Evolutionary conservation across 306 rosid genomes (phyloP), one percentile per base, ranked within the genome.

Genomic region (Pueraria montana): DNA sequence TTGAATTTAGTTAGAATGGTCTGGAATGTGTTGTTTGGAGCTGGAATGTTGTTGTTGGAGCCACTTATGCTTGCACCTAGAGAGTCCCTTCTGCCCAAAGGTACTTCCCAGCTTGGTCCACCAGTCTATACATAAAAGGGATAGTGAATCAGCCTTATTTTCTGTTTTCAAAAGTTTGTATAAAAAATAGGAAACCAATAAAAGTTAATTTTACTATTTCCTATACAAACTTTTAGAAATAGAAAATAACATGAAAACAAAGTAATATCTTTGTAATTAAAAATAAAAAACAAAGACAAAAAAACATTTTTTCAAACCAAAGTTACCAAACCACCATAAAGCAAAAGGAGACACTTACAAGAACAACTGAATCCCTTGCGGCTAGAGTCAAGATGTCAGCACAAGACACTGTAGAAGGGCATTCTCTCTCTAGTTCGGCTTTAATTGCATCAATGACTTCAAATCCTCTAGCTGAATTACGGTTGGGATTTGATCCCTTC

Each of bases 11-110:
- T 90, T 87, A 94, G 88, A 58, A 96, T 84, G 76, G 98, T 94
- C 71, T 88, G 91, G 84, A 96, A 94, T 53, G 98, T 96, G 90
- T 90, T 96, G 89, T 94, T 96, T 80, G 99, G 99, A 17, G 98
- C 99, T 36, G 97, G 97, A 81, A 96, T 94, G 82, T 94, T 78
- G 84, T 87, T 84, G 90, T 96, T 96, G 17, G 99, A 96, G 83
- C 98, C 97, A 76, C 94, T 94, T 67, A 96, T 49, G 81, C 99
- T 96, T 38, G 97, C 96, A 32, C 74, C 86, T 76, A 76, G 76
- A 1, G 99, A 91, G 63, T 96, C 99, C 72, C 94, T 92, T 84
- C 98, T 92, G 16, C 98, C 99, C 43, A 94, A 80, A 78, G 95
- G 96, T 26, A 94, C 97, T 80, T 87, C 95, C 97, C 96, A 96